Base-by-base conservation (phyloP, 2,329 filamentous ascomycete species). In the Penicillium polonicum region DNA sequence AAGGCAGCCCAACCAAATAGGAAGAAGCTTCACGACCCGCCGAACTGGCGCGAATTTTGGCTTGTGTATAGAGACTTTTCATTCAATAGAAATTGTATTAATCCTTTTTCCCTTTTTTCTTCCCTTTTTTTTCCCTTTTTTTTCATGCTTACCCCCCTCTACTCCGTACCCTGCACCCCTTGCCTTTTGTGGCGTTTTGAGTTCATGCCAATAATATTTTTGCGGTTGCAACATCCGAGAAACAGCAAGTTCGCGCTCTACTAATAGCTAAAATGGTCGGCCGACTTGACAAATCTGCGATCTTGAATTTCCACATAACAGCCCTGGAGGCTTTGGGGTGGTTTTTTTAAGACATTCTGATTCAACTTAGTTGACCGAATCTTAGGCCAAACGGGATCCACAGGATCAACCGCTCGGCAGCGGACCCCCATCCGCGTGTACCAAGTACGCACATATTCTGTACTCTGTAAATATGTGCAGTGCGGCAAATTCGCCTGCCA, bases 1-100 rank as follows among this genome's bases (percentile, higher is more conserved):
- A 67, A 41, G 63, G 55, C 25, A 49, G 12, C 27, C 7, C 56
- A n/a, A 57, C 35, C 2, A 57, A 42, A 12, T 42, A 45, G 39
- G 23, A 29, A 3, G 23, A 27, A 3, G 17, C 21, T n/a, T 39
- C 2, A 29, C 25, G 33, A 35, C 9, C 17, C 19, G 17, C 39
- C 15, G 9, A 15, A 33, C 13, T 35, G 2, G 19, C 13, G 15
- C n/a, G 5, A 44, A 27, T 27, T 43, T 27, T 43, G 13, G 23
- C 4, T n/a, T 43, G 5, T 23, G 19, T 41, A 13, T 5, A 13
- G 13, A 9, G 7, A 2, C 9, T 2, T 42, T 15, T 19, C 3
- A 8, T 4, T 17, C 33, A 23, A 23, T 17, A 42, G 12, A 39
- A 41, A 41, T 41, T 41, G 5, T 17, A 9, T 41, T 38, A 19